These are phyloP conservation scores for Aspergillus sp. DNA, from an alignment of 2,329 filamentous ascomycete genomes.

Conservation along the genomic window DNA sequence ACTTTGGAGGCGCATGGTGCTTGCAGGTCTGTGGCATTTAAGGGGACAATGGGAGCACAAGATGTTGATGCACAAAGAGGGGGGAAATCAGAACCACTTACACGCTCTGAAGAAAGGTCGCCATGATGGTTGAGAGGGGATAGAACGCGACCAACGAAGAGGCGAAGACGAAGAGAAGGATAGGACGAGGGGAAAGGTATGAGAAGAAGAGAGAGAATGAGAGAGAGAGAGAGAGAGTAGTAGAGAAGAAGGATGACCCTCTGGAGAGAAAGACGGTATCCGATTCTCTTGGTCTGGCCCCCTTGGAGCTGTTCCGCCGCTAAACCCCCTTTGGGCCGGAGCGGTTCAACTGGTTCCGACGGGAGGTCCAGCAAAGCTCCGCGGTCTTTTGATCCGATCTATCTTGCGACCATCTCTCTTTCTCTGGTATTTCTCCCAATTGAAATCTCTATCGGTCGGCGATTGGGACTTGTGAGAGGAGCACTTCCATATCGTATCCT, in stretches of 20 bases:
- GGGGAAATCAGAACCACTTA: conserved; percentile 32
- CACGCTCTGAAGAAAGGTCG: conserved; percentile 51
- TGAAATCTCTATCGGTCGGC: not conserved
- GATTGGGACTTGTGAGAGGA: not conserved
- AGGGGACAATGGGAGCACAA: conserved; percentile 20
- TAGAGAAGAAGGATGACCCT: not conserved
- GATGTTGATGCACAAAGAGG: conserved; percentile 16
- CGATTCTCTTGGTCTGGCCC: conserved; percentile 19
- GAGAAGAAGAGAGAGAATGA: not conserved
- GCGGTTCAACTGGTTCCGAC: conserved; percentile 23
- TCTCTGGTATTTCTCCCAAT: not conserved
- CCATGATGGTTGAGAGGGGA: conserved; percentile 33
- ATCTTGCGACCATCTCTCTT: not conserved
- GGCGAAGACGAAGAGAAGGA: conserved; percentile 7
- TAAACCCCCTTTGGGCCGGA: conserved; percentile 21
- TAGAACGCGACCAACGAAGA: not conserved
- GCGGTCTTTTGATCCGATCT: not conserved
- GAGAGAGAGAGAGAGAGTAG: conserved; percentile 4
- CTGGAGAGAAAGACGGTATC: conserved; percentile 4
- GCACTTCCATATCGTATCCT: too few species aligned
- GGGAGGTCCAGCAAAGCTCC: conserved; percentile 6
- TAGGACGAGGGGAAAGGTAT: conserved; percentile 1
- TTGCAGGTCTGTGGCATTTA: conserved; percentile 16
- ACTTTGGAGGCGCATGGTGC: conserved; percentile 4
- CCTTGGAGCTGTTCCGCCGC: conserved; percentile 13